These are phyloP conservation scores for Nemania serpens DNA, from an alignment of 2,329 filamentous ascomycete species.

Conservation along the genomic window DNA sequence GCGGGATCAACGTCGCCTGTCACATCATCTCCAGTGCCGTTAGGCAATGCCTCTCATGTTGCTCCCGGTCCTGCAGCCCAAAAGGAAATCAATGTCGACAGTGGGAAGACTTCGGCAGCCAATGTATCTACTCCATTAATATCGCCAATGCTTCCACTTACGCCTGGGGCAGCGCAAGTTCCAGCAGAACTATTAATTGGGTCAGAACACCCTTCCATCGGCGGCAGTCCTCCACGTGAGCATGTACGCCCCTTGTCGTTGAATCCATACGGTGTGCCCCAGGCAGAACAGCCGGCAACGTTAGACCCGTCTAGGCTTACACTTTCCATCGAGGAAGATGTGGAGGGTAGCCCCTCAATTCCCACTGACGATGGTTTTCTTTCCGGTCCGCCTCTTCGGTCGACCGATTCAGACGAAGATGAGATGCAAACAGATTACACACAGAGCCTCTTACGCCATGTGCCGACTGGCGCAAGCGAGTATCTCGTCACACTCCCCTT, in stretches of 20 bases:
- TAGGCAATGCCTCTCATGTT: neutral
- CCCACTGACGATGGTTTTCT: constrained; percentile 34
- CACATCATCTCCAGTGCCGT: constrained; percentile 5
- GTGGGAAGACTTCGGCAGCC: neutral
- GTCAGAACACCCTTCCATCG: neutral
- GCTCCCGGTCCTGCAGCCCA: constrained; percentile 1
- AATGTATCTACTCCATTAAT: constrained; percentile 1
- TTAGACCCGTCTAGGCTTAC: constrained; percentile 40
- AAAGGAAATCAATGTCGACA: constrained; percentile 3
- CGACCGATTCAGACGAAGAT: constrained; percentile 20
- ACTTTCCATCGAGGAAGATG: constrained; percentile 40
- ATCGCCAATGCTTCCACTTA: constrained; percentile 22
- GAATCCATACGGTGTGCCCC: constrained; percentile 26
- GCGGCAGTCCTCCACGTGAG: neutral
- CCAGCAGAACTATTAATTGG: constrained; percentile 14
- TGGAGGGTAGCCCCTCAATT: constrained; percentile 36
- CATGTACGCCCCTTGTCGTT: constrained; percentile 10
- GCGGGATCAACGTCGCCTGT: constrained; percentile 10
- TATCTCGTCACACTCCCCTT: constrained; percentile 63
- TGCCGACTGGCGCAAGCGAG: constrained; percentile 45
- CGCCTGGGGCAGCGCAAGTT: constrained; percentile 17
- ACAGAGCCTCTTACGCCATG: constrained; percentile 33
- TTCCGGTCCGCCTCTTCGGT: constrained; percentile 19
- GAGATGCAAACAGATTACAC: constrained; percentile 31
- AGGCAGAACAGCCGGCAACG: constrained; percentile 36